Percentiles rank a stretch among this genome's conserved stretches.
These are phyloP conservation scores for Claviceps sp. DNA, from an alignment of 2,329 filamentous ascomycete genomes.

Conservation along the genomic window DNA sequence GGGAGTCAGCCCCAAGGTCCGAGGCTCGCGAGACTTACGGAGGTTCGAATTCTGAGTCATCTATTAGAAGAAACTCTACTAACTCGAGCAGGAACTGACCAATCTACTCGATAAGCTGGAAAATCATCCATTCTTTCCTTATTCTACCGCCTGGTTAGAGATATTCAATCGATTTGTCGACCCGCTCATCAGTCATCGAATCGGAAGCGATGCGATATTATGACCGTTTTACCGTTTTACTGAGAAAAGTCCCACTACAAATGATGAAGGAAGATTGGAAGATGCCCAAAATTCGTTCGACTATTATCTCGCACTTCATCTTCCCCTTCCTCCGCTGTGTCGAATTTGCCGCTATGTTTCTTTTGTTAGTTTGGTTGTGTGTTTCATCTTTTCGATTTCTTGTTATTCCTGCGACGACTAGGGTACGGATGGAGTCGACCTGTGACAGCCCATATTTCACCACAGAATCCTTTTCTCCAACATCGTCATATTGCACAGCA, in stretches of 20 bases:
- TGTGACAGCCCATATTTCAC: slow-evolving; percentile 26
- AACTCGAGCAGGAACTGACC: slow-evolving; percentile 19
- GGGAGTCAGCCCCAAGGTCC: slow-evolving; percentile 28
- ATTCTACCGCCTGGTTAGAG: not conserved
- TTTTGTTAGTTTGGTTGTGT: slow-evolving; percentile 7
- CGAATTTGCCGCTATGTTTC: not conserved
- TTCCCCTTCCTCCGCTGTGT: not conserved
- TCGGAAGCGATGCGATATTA: not conserved
- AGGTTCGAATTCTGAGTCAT: slow-evolving; percentile 21
- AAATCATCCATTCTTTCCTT: not conserved
- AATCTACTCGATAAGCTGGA: slow-evolving; percentile 7
- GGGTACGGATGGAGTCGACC: slow-evolving; percentile 21
- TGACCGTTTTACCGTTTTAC: not conserved
- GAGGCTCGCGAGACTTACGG: slow-evolving; percentile 31
- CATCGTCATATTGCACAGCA: slow-evolving; percentile 24
- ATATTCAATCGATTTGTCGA: not conserved
- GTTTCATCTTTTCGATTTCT: slow-evolving; percentile 7
- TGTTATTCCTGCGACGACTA: slow-evolving; percentile 23
- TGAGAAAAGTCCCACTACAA: not conserved
- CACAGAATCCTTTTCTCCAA: slow-evolving; percentile 27
- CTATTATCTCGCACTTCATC: not conserved
- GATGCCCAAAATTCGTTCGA: not conserved
- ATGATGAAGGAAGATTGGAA: not conserved
- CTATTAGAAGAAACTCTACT: slow-evolving; percentile 8
- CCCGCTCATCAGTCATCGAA: not conserved